These are phyloP conservation scores for Albifimbria verrucaria DNA, from an alignment of 2,329 filamentous ascomycete species.

Conservation along the genomic window DNA sequence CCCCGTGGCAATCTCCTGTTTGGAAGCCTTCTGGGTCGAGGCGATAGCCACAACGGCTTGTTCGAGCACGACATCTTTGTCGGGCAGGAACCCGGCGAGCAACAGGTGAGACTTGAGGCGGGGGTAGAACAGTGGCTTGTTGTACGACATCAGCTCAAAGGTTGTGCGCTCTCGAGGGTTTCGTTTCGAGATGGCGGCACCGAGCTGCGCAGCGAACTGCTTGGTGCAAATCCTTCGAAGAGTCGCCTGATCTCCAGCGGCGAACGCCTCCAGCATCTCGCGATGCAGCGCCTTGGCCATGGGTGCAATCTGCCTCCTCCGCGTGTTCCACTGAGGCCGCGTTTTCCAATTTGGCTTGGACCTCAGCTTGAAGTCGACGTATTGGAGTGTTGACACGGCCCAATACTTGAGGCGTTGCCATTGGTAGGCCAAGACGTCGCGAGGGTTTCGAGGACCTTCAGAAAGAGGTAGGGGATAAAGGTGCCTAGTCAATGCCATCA, in stretches of 20 bases:
- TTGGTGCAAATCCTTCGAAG: constrained; percentile 52
- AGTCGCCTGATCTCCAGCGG: constrained; percentile 49
- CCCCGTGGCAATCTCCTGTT: constrained; percentile 34
- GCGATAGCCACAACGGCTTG: constrained; percentile 59
- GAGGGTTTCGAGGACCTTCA: constrained; percentile 24
- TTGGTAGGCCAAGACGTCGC: constrained; percentile 31
- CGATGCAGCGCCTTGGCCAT: constrained; percentile 58
- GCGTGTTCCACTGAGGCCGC: constrained; percentile 40
- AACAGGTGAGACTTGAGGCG: constrained; percentile 55
- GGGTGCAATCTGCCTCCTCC: constrained; percentile 40
- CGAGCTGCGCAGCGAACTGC: constrained; percentile 49
- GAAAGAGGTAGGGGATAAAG: constrained; percentile 43
- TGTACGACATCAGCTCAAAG: constrained; percentile 56
- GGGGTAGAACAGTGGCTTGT: constrained; percentile 36
- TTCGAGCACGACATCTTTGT: constrained; percentile 35
- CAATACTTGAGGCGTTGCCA: constrained; percentile 33
- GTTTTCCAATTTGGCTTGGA: constrained; percentile 43
- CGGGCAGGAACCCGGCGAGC: constrained; percentile 40
- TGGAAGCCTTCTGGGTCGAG: constrained; percentile 52
- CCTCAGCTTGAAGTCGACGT: constrained; percentile 37
- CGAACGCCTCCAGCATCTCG: constrained; percentile 60
- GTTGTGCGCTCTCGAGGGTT: constrained; percentile 38
- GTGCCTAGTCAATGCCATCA: constrained; percentile 32
- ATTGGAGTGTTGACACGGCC: constrained; percentile 26
- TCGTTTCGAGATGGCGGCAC: constrained; percentile 51